Base-by-base conservation (phyloP, 805 yeast genomes). In the Yamadazyma nakazawae region DNA sequence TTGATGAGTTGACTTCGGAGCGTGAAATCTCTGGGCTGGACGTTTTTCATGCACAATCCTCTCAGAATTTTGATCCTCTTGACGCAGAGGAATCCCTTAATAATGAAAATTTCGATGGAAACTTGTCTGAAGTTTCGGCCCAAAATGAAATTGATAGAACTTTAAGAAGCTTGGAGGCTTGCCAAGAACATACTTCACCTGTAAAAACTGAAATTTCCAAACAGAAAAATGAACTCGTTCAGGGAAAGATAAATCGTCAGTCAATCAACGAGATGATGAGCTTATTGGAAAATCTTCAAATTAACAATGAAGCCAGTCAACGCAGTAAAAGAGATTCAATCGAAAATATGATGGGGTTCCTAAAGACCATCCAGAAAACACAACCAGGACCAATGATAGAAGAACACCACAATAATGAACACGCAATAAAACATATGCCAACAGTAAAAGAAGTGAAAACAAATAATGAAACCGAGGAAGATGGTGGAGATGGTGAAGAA, bases 241-340 rank as follows among this genome's bases (percentile, higher is more conserved):
- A 12, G 32, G 32, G 32, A 28, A 32, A 28, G 30, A 49, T 50
- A 21, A 64, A 62, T 25, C 50, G 71, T 18, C 57, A 57, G 34
- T 65, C 71, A 1, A 59, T 66, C 2, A 51, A 54, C 28, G 67
- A 66, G 41, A 65, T 67, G 66, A 65, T 67, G 70, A 45, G 54
- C 3, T 54, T 62, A 0, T 50, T 67, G 34, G 61, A 52, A 12
- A 50, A 43, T 28, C 43, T 52, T 12, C 52, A 52, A 31, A 42
- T 48, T 2, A 45, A 44, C 32, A 46, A 47, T 31, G 52, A 46
- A 18, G 25, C 37, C 24, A 24, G 41, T 1, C 47, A 48, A 31
- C 47, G 37, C 19, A 43, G 40, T 26, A 49, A 51, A 43, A 42
- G 61, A 19, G 52, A 55, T 25, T 61, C 65, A 2, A 55, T 62